Base-by-base conservation (phyloP, 352 stramenopile genomes). In the Blastocystis sp. region DNA sequence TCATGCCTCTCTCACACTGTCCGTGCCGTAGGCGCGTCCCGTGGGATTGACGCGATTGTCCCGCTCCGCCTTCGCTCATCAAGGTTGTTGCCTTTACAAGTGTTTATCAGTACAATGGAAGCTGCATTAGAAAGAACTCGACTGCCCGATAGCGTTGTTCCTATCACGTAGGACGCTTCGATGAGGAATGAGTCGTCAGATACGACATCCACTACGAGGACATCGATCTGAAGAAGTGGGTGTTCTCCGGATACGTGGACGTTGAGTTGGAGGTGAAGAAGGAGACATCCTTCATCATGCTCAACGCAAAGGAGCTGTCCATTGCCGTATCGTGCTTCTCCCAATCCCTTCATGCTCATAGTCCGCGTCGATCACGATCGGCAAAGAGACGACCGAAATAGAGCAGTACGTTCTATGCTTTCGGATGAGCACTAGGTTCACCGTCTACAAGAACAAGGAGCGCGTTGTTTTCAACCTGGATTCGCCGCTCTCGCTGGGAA, bases 271-370 rank as follows among this genome's bases (percentile, higher is more conserved):
- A 92, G 62, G 79, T 95, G 33, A 59, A 93, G 0, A 92, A 95
- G 59, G 65, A 91, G 13, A 96, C 93, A 16, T 91, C 61, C 62
- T 92, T 92, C 41, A 95, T 98, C 90, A 96, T 93, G 55, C 94
- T 97, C 90, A 96, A 98, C 92, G 94, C 95, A 45, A 96, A 98
- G 69, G 96, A 98, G 92, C 93, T 98, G 6, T 90, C 91, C n/a
- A 89, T 94, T 93, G 63, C 70, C 90, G 26, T 91, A 59, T 70
- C 16, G 21, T 24, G 13, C 2, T 77, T 92, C 89, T 85, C 71
- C 66, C 35, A 3, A 41, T 50, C 41, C 39, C 29, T 3, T 81
- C 67, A 91, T 66, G 35, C 16, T 50, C 41, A 55, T 88, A 90
- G 37, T 71, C 74, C 35, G 67, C 79, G n/a, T 59, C 50, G 0